Conservation (phyloP, 345 rosid genomes). For the Eucalyptus decipiens region DNA sequence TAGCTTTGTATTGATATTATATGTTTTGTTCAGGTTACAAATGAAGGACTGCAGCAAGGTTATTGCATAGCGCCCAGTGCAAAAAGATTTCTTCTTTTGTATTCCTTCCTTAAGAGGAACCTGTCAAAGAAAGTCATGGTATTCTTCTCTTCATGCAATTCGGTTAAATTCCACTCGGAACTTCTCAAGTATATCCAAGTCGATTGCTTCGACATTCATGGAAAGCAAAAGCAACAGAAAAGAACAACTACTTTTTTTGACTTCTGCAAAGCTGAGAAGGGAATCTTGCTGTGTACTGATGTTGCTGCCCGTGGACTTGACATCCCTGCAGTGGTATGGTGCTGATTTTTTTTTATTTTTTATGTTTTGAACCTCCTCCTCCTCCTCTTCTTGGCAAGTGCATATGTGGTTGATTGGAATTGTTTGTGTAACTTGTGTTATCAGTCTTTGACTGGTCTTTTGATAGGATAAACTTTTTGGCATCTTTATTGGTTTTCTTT, state of each 20-base stretch:
- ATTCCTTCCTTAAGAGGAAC: slow-evolving; percentile 88
- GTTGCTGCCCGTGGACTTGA: slow-evolving; percentile 99
- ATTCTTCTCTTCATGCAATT: slow-evolving; percentile 97
- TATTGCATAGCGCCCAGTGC: slow-evolving; percentile 82
- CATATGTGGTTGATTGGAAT: background rate
- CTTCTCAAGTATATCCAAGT: slow-evolving; percentile 74
- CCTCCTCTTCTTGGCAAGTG: background rate
- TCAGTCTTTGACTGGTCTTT: background rate
- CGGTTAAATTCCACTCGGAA: slow-evolving; percentile 81
- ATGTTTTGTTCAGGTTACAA: slow-evolving; percentile 59
- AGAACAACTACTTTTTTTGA: slow-evolving; percentile 89
- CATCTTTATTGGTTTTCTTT: background rate
- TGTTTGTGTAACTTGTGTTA: background rate
- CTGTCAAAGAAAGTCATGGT: slow-evolving; percentile 92
- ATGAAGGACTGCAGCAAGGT: slow-evolving; percentile 94
- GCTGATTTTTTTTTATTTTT: background rate
- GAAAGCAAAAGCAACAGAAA: slow-evolving; percentile 89
- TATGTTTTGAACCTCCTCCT: background rate
- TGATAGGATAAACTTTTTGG: background rate
- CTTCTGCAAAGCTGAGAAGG: slow-evolving; percentile 85
- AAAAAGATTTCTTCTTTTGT: slow-evolving; percentile 74
- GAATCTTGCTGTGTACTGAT: slow-evolving; percentile 94
- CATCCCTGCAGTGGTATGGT: slow-evolving; percentile 86
- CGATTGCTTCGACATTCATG: slow-evolving; percentile 80
- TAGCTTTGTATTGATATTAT: background rate